Evolutionary conservation across 1,284 basidiomycete genomes (phyloP).

Genomic region (Inonotus hispidus): DNA sequence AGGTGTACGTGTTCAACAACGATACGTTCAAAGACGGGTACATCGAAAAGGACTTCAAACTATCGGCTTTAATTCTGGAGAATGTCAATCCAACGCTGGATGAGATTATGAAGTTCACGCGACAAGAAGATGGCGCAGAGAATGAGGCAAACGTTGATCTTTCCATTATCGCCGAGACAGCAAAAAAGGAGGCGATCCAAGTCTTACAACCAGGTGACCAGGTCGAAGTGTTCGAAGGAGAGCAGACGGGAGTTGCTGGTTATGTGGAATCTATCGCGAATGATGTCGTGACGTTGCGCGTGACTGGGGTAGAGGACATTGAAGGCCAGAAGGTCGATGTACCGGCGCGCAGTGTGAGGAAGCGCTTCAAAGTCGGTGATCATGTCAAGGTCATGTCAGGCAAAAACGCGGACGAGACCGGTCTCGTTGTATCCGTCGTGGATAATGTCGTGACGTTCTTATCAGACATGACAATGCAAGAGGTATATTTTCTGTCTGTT

Average conservation of each 20-base stretch:
- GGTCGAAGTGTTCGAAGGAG: conserved; percentile 96
- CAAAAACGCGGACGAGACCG: conserved; percentile 92
- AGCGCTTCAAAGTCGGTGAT: conserved; percentile 94
- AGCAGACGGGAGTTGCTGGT: conserved; percentile 91
- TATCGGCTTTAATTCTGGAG: conserved; percentile 76
- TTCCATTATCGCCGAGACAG: conserved; percentile 83
- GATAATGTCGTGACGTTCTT: conserved; percentile 94
- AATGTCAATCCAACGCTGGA: conserved; percentile 94
- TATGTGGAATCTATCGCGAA: conserved; percentile 85
- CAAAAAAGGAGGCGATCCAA: conserved; percentile 79
- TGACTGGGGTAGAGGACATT: conserved; percentile 69
- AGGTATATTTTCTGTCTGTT: conserved; percentile 42
- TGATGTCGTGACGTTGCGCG: conserved; percentile 84
- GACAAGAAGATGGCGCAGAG: conserved; percentile 58
- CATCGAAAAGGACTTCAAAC: conserved; percentile 93
- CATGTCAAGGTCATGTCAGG: conserved; percentile 98
- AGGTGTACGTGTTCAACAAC: conserved; percentile 80
- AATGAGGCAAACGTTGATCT: conserved; percentile 67
- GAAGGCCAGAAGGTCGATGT: conserved; percentile 85
- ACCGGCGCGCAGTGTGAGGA: conserved; percentile 84
- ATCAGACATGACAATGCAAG: conserved; percentile 95
- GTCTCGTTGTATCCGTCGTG: conserved; percentile 89
- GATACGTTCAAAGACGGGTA: conserved; percentile 95
- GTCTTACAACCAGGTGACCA: conserved; percentile 97
- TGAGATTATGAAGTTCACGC: conserved; percentile 89